A percentile compares a stretch with the other conserved stretches of the same genome.
These are phyloP conservation scores for Intubia oerlemansii DNA, from an alignment of 2,329 filamentous ascomycete genomes.

Conservation along the genomic window DNA sequence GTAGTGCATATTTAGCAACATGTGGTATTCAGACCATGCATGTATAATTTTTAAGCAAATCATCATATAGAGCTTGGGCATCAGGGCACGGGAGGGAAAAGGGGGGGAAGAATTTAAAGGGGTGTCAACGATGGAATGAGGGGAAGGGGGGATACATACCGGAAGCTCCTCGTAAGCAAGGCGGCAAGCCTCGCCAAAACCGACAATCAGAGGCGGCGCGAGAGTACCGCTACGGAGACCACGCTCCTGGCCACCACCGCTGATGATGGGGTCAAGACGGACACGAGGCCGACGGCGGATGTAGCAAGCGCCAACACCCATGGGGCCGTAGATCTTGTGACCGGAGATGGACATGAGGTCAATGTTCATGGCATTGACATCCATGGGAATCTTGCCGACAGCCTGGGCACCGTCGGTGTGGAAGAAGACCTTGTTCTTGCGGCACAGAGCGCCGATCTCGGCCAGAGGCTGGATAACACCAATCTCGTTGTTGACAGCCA, in stretches of 20 bases:
- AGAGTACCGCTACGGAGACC: constrained; percentile 87
- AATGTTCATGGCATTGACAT: constrained; percentile 95
- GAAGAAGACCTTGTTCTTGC: constrained; percentile 88
- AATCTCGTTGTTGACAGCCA: constrained; percentile 99
- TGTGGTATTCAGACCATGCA: constrained; percentile 64
- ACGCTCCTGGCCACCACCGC: constrained; percentile 86
- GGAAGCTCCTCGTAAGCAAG: constrained; percentile 77
- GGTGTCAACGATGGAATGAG: background rate
- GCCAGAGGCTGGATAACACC: constrained; percentile 94
- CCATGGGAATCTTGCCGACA: constrained; percentile 92
- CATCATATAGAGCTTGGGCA: constrained; percentile 42
- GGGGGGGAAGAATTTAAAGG: constrained; percentile 4
- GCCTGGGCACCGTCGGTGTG: constrained; percentile 93
- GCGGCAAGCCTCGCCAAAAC: constrained; percentile 88
- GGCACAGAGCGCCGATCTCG: constrained; percentile 82
- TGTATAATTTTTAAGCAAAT: constrained; percentile 55
- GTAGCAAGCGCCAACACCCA: constrained; percentile 91
- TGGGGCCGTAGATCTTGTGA: constrained; percentile 97
- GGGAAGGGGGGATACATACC: constrained; percentile 39
- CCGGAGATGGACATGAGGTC: constrained; percentile 98
- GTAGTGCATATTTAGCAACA: constrained; percentile 43
- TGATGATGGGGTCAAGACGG: constrained; percentile 88
- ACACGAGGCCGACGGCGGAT: constrained; percentile 83
- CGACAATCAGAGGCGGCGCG: constrained; percentile 70
- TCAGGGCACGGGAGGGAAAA: constrained; percentile 8